Evolutionary conservation across 2,329 filamentous ascomycete genomes (phyloP).

Genomic region (Botryotinia calthae): DNA sequence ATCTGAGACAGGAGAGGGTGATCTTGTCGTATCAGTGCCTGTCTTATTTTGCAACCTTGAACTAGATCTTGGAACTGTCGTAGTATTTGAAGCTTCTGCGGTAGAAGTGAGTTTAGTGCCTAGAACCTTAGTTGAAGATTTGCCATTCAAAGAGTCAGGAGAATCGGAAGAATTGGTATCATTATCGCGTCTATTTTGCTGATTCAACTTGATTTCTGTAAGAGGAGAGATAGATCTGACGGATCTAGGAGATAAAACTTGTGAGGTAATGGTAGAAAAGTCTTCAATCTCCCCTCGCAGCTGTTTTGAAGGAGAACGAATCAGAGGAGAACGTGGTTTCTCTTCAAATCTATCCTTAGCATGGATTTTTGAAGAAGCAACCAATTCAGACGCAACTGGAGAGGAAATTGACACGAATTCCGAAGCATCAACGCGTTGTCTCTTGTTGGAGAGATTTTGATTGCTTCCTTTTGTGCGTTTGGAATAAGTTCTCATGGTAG

Average conservation of each 20-base stretch:
- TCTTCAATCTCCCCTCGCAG: not conserved
- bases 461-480: constrained; percentile 18
- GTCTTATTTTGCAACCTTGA: not conserved
- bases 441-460: constrained; percentile 17
- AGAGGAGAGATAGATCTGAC: not conserved
- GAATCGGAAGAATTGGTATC: not conserved
- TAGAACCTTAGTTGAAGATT: not conserved
- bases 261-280: not conserved
- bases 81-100: not conserved
- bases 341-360: not conserved
- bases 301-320: not conserved
- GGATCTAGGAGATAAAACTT: not conserved
- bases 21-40: no score
- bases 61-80: not conserved
- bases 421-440: constrained; percentile 25
- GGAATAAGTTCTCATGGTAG: constrained; percentile 21
- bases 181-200: constrained; percentile 16
- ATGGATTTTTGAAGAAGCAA: not conserved
- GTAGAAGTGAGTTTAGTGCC: not conserved
- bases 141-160: not conserved
- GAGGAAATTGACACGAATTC: constrained; percentile 7
- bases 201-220: not conserved
- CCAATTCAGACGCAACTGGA: not conserved
- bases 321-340: not conserved
- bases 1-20: not conserved